Percentiles rank a stretch among this genome's conserved stretches.
These are phyloP conservation scores for Tuber microsphaerosporum DNA, from an alignment of 495 filamentous ascomycete species.

Conservation along the genomic window DNA sequence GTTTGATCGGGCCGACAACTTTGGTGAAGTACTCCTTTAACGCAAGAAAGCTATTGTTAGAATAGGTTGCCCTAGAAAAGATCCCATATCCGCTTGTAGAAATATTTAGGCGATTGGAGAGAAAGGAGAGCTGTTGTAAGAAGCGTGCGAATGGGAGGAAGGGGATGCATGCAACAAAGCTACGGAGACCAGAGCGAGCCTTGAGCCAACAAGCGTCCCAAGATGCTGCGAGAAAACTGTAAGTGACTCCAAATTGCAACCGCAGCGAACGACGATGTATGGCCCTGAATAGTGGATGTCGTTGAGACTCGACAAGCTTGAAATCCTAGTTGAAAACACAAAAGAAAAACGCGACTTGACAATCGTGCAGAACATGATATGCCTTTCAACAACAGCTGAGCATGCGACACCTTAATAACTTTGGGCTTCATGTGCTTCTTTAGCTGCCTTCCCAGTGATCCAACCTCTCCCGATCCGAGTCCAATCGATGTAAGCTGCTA, in stretches of 20 bases:
- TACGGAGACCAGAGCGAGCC: conserved; percentile 33
- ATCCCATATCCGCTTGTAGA: conserved; percentile 25
- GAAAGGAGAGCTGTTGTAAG: conserved; percentile 3
- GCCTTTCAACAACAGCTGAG: conserved; percentile 9
- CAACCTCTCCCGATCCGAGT: conserved; percentile 42
- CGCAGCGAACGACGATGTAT: conserved; percentile 21
- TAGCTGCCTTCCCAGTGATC: conserved; percentile 33
- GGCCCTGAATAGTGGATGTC: neutral
- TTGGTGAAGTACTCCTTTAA: conserved; percentile 90
- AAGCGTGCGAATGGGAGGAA: conserved; percentile 8
- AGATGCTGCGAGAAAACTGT: conserved; percentile 6
- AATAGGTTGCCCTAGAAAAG: conserved; percentile 35
- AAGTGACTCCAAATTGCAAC: conserved; percentile 23
- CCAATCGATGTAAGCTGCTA: conserved; percentile 36
- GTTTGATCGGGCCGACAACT: conserved; percentile 82
- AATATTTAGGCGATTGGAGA: conserved; percentile 9
- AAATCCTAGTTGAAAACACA: neutral
- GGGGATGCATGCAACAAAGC: conserved; percentile 37
- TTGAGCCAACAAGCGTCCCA: conserved; percentile 15
- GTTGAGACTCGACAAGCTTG: neutral
- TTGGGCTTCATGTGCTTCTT: conserved; percentile 31
- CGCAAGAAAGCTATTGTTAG: conserved; percentile 41
- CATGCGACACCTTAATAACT: conserved; percentile 28
- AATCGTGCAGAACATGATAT: neutral
- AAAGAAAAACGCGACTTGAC: neutral